Evolutionary conservation across 2,329 filamentous ascomycete genomes (phyloP).

Genomic region (Emydomyces testavorans): DNA sequence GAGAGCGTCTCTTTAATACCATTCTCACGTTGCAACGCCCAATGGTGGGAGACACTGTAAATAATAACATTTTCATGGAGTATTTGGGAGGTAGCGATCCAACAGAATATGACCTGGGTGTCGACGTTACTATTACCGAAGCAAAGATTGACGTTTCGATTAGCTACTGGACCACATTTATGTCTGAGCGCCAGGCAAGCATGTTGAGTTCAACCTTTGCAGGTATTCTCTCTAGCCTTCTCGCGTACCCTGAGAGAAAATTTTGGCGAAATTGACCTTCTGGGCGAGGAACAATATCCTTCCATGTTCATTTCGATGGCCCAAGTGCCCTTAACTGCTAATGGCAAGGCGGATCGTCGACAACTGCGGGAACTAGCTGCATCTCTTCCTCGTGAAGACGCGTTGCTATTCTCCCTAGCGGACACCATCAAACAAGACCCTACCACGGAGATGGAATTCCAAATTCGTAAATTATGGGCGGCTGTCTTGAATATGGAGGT

Average conservation of each 20-base stretch:
- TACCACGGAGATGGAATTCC: too few relatives aligned
- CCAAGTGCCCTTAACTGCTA: too few relatives aligned
- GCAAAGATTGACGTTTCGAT: not conserved
- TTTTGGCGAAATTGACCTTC: too few relatives aligned
- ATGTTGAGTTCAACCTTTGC: not conserved
- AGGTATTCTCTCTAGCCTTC: not conserved
- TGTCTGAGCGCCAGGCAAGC: not conserved
- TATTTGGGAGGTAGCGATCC: not conserved
- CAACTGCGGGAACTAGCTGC: too few relatives aligned
- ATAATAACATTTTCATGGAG: not conserved
- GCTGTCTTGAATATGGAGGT: not conserved
- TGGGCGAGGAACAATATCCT: too few relatives aligned
- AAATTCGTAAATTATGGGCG: constrained; percentile 3
- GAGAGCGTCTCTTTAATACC: constrained; percentile 10
- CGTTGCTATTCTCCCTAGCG: too few relatives aligned
- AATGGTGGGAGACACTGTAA: not conserved
- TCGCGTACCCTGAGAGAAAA: not conserved
- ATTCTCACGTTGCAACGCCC: constrained; percentile 5
- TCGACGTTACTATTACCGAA: not conserved
- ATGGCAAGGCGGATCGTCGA: too few relatives aligned
- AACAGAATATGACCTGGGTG: not conserved
- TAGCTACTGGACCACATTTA: not conserved
- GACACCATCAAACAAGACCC: too few relatives aligned
- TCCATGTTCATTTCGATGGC: too few relatives aligned
- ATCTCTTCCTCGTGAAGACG: too few relatives aligned